A percentile compares a stretch with the other conserved stretches of the same genome.
Conservation (phyloP, 2,329 filamentous ascomycete genomes). For the Didymella arachidicola region DNA sequence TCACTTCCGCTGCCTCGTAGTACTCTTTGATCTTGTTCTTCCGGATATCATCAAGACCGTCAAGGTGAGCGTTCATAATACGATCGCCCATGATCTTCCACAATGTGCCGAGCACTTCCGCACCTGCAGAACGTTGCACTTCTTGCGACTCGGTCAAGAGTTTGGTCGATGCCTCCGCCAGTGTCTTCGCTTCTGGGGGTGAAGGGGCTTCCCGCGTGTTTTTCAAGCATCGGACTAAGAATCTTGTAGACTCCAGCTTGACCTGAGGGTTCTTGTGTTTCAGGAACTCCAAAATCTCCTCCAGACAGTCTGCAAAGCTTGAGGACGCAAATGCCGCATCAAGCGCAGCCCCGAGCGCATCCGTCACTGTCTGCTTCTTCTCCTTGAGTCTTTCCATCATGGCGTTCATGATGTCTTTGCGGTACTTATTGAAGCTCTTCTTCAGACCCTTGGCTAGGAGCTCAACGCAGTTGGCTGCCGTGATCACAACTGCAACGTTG, state of each 20-base stretch:
- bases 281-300: constrained; percentile 84
- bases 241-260: constrained; percentile 93
- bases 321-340: constrained; percentile 75
- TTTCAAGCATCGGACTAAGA: constrained; percentile 86
- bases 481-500: constrained; percentile 91
- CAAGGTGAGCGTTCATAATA: constrained; percentile 90
- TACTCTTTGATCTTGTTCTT: constrained; percentile 97
- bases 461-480: constrained; percentile 92
- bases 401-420: constrained; percentile 79
- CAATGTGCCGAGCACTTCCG: constrained; percentile 88
- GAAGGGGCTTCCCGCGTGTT: constrained; percentile 83
- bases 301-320: constrained; percentile 82
- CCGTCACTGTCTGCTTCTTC: constrained; percentile 89
- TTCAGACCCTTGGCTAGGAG: constrained; percentile 85
- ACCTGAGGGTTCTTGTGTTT: constrained; percentile 97
- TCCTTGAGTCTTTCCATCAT: constrained; percentile 97
- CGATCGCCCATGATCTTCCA: constrained; percentile 99
- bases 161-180: constrained; percentile 90
- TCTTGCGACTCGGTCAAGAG: constrained; percentile 89
- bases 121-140: constrained; percentile 83
- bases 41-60: constrained; percentile 91
- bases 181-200: constrained; percentile 81
- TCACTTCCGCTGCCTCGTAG: constrained; percentile 81
- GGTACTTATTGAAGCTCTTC: constrained; percentile 79
- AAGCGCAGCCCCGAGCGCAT: constrained; percentile 84